These are phyloP conservation scores for Suillus subaureus DNA, from an alignment of 768 basidiomycete species.

Conservation along the genomic window DNA sequence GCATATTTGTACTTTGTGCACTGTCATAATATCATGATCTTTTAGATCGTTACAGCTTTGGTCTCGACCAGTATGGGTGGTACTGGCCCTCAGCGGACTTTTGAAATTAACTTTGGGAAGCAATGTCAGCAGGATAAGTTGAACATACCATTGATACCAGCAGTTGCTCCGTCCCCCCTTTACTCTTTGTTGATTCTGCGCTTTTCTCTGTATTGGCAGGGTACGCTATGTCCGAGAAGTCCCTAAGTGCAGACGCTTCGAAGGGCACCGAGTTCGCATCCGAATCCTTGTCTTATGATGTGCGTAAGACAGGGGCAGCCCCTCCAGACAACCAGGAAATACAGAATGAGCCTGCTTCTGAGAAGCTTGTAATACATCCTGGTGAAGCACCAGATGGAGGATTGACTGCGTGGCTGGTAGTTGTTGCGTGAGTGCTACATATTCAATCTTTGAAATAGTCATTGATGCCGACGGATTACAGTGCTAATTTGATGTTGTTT, in stretches of 20 bases:
- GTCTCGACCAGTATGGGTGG: background rate
- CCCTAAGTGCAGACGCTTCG: background rate
- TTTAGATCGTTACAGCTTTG: background rate
- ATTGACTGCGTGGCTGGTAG: conserved; percentile 32
- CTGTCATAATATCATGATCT: background rate
- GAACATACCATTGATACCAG: background rate
- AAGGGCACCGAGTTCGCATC: background rate
- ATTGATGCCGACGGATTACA: conserved; percentile 36
- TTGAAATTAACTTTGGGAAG: background rate
- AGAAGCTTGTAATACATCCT: conserved; percentile 19
- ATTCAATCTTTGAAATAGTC: conserved; percentile 13
- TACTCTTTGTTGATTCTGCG: background rate
- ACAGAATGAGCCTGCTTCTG: background rate
- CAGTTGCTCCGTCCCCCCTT: too few relatives aligned
- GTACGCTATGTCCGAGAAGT: background rate
- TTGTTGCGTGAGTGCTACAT: conserved; percentile 27
- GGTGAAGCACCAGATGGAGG: conserved; percentile 33
- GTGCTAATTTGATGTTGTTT: conserved; percentile 34
- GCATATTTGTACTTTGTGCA: background rate
- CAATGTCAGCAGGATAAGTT: background rate
- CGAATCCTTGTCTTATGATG: background rate
- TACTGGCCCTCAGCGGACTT: background rate
- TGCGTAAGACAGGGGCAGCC: background rate
- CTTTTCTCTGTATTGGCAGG: background rate
- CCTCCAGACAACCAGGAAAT: conserved; percentile 13